These are phyloP conservation scores for Rhodotorula graminis DNA, from an alignment of 768 basidiomycete genomes.

Conservation along the genomic window DNA sequence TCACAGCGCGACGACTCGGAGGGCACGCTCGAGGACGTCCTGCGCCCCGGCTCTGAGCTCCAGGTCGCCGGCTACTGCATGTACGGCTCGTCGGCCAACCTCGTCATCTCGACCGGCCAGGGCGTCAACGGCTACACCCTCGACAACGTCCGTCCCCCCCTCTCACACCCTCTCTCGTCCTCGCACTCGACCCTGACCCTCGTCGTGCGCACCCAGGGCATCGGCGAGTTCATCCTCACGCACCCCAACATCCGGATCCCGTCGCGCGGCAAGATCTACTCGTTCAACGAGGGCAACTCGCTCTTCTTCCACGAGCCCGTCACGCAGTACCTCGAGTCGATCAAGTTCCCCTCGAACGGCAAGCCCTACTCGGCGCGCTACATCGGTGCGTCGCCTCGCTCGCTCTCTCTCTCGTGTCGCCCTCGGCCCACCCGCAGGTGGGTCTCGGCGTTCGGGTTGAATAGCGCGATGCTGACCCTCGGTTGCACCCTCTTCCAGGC, in stretches of 20 bases:
- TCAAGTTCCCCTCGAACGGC: conserved; percentile 76
- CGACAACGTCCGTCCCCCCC: conserved; percentile 56
- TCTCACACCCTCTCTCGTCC: neutral
- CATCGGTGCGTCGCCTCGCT: conserved; percentile 51
- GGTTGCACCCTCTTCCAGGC: conserved; percentile 45
- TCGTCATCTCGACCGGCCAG: conserved; percentile 87
- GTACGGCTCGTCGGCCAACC: conserved; percentile 93
- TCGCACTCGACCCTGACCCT: no score
- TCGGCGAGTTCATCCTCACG: conserved; percentile 98
- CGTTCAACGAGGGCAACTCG: conserved; percentile 98
- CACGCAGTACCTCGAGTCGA: conserved; percentile 71
- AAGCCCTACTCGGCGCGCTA: conserved; percentile 71
- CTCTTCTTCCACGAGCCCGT: conserved; percentile 74
- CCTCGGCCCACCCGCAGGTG: no score
- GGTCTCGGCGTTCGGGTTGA: no score
- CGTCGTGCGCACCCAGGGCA: conserved; percentile 48
- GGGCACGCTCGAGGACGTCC: conserved; percentile 79
- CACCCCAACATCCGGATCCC: conserved; percentile 97
- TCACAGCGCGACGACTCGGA: conserved; percentile 65
- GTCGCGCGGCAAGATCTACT: conserved; percentile 93
- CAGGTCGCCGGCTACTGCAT: conserved; percentile 44
- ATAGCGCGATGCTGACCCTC: neutral
- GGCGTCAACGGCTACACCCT: conserved; percentile 99
- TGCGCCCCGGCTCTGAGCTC: conserved; percentile 79
- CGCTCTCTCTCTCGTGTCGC: neutral